A percentile compares a stretch with the other conserved stretches of the same genome.
These are phyloP conservation scores for Craterostigma plantagineum DNA, from an alignment of 257 asterid species.

Conservation along the genomic window DNA sequence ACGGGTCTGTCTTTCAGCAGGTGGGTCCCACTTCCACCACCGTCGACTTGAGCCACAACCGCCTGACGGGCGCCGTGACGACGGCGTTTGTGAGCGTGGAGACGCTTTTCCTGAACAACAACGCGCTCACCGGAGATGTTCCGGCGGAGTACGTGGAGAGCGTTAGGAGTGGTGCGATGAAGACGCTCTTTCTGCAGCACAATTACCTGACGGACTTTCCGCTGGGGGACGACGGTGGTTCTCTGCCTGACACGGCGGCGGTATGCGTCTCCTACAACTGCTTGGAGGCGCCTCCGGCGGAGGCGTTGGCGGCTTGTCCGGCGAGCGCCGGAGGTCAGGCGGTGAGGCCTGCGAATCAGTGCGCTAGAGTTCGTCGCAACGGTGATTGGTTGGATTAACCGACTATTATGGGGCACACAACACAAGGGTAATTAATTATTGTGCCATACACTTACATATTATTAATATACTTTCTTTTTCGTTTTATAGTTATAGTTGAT, in stretches of 20 bases:
- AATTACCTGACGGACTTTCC: constrained; percentile 47
- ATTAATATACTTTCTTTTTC: too few species aligned
- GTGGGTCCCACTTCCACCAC: constrained; percentile 11
- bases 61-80: constrained; percentile 30
- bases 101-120: constrained; percentile 46
- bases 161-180: constrained; percentile 27
- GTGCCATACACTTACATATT: too few species aligned
- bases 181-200: constrained; percentile 56
- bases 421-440: too few species aligned
- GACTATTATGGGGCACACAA: too few species aligned
- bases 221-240: constrained; percentile 16
- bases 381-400: too few species aligned
- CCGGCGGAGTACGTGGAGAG: constrained; percentile 40
- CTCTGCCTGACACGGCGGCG: constrained; percentile 38
- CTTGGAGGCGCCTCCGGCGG: constrained; percentile 26
- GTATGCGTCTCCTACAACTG: constrained; percentile 58
- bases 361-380: constrained; percentile 21
- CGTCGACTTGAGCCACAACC: constrained; percentile 61
- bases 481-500: too few species aligned
- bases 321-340: constrained; percentile 41
- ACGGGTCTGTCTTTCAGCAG: constrained; percentile 17
- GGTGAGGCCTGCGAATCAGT: constrained; percentile 51
- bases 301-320: constrained; percentile 47
- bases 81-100: constrained; percentile 30
- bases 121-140: constrained; percentile 35